phyloP scores from a whole-genome alignment of 1,284 basidiomycete species.

The Boletus smithii region DNA sequence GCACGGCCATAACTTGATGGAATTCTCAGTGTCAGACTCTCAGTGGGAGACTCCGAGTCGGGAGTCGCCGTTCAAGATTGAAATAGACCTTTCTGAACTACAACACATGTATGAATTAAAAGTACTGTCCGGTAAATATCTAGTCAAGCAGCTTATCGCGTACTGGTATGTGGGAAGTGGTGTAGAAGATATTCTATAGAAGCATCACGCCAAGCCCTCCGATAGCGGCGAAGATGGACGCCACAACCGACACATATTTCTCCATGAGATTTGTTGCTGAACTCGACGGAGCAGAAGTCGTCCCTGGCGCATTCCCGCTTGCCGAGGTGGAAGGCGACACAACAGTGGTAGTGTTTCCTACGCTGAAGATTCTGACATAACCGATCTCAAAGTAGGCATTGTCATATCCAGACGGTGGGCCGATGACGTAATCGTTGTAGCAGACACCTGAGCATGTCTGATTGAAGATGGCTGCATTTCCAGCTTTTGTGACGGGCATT shows the following conservation, averaged over 20 bases:
- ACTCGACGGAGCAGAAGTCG: constrained; percentile 12
- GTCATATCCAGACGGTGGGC: constrained; percentile 60
- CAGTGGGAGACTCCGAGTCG: not conserved
- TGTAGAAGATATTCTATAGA: constrained; percentile 6
- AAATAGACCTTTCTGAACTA: not conserved
- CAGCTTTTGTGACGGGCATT: constrained; percentile 34
- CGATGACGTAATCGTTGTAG: constrained; percentile 74
- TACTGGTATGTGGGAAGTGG: not conserved
- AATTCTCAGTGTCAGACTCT: too few species aligned
- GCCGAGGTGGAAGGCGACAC: constrained; percentile 24
- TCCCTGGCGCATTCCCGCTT: constrained; percentile 13
- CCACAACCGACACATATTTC: constrained; percentile 4
- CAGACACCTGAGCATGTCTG: constrained; percentile 65
- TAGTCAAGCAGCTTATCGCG: not conserved
- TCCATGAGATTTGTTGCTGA: constrained; percentile 6
- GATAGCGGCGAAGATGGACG: constrained; percentile 12
- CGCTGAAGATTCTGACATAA: constrained; percentile 54
- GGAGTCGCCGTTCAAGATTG: not conserved
- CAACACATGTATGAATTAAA: too few species aligned
- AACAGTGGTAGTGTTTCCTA: constrained; percentile 18
- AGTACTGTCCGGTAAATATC: not conserved
- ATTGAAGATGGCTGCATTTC: constrained; percentile 49
- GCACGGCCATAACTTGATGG: too few species aligned
- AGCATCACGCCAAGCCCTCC: constrained; percentile 19
- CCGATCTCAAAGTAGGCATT: constrained; percentile 77